These are phyloP conservation scores for Botryobasidium botryosum DNA, from an alignment of 768 basidiomycete species.

Conservation along the genomic window DNA sequence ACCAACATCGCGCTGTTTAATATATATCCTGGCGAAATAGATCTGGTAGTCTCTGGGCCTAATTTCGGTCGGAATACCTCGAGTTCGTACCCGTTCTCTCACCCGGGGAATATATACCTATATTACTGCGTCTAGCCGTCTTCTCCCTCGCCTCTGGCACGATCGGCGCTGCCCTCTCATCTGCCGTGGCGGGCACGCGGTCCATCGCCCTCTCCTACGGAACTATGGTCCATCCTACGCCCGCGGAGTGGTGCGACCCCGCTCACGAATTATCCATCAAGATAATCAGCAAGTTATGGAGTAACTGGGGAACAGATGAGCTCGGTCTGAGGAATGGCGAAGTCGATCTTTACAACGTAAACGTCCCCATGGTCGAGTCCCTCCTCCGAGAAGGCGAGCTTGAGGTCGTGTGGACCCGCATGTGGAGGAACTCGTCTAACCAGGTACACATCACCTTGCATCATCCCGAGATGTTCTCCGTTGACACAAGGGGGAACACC, in stretches of 20 bases:
- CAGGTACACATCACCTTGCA: too few species aligned
- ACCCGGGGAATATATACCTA: not conserved
- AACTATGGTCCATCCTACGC: constrained; percentile 52
- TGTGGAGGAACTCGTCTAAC: constrained; percentile 91
- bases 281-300: constrained; percentile 61
- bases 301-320: constrained; percentile 66
- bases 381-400: constrained; percentile 43
- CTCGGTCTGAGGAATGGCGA: constrained; percentile 40
- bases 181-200: constrained; percentile 48
- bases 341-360: constrained; percentile 73
- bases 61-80: constrained; percentile 78
- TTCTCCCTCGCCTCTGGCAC: constrained; percentile 86
- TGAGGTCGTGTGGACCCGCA: constrained; percentile 58
- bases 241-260: constrained; percentile 39
- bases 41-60: constrained; percentile 82
- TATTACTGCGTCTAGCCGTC: constrained; percentile 35
- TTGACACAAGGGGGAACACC: too few species aligned
- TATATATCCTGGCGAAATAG: constrained; percentile 65
- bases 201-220: constrained; percentile 85
- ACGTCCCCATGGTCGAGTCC: constrained; percentile 64
- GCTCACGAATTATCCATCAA: constrained; percentile 51
- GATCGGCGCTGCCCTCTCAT: constrained; percentile 77
- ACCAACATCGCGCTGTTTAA: constrained; percentile 85
- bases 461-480: too few species aligned
- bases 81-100: constrained; percentile 25